Conservation (phyloP, 495 filamentous ascomycete species). For the Beverwykella pulmonaria region DNA sequence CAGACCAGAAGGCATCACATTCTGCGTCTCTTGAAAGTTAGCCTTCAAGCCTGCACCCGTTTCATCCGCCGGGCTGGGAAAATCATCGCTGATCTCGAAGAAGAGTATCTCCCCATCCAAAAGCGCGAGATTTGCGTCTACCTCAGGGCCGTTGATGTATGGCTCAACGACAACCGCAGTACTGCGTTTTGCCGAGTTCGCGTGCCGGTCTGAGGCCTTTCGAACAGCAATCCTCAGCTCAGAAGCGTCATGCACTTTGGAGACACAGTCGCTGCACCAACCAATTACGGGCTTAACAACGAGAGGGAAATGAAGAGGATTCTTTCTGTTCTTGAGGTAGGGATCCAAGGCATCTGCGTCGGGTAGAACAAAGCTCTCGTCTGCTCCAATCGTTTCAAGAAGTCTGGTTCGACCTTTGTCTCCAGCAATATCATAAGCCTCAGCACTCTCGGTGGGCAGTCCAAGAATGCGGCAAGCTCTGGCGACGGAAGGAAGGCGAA, state of each 20-base stretch:
- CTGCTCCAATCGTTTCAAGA: conserved; percentile 42
- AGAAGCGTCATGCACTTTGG: conserved; percentile 42
- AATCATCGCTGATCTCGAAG: conserved; percentile 56
- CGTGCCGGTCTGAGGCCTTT: conserved; percentile 35
- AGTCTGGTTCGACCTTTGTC: conserved; percentile 51
- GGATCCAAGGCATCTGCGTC: conserved; percentile 1
- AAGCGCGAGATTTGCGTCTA: conserved; percentile 58
- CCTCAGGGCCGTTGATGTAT: conserved; percentile 53
- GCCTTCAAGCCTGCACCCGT: neutral
- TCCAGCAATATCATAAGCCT: conserved; percentile 49
- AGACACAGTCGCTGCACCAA: conserved; percentile 51
- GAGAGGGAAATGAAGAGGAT: conserved; percentile 45
- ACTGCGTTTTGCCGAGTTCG: neutral
- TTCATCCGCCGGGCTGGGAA: conserved; percentile 53
- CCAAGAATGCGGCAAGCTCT: conserved; percentile 23
- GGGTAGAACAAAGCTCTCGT: conserved; percentile 34
- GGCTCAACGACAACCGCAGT: conserved; percentile 13
- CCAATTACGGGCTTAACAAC: conserved; percentile 55
- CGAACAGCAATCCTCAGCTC: conserved; percentile 4
- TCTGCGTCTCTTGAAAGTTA: conserved; percentile 13
- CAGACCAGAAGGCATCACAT: conserved; percentile 8
- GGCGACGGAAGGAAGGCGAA: neutral
- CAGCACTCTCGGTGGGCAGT: conserved; percentile 43
- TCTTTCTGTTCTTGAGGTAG: neutral
- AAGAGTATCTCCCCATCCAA: conserved; percentile 55